A percentile compares a stretch with the other conserved stretches of the same genome.
Conservation (phyloP, 306 rosid species). For the Quercus glauca region DNA sequence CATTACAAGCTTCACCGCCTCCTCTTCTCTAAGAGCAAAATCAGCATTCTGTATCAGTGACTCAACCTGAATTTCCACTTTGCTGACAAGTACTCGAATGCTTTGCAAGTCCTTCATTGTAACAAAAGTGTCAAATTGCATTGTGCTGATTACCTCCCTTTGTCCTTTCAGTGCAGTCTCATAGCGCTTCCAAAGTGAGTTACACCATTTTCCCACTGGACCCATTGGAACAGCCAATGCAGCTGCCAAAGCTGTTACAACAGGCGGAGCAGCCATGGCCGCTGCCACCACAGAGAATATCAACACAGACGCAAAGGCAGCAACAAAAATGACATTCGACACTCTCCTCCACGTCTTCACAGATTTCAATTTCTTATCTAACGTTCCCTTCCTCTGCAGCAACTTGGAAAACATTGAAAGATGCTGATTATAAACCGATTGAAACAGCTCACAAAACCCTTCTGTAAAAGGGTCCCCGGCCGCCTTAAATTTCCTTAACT, state of each 20-base stretch:
- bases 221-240: slow-evolving; percentile 80
- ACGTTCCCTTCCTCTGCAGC: slow-evolving; percentile 53
- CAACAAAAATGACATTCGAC: slow-evolving; percentile 66
- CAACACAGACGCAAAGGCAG: slow-evolving; percentile 68
- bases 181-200: slow-evolving; percentile 58
- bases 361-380: slow-evolving; percentile 74
- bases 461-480: slow-evolving; percentile 76
- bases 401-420: slow-evolving; percentile 48
- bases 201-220: slow-evolving; percentile 89
- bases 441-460: slow-evolving; percentile 60
- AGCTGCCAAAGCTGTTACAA: slow-evolving; percentile 65
- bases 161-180: slow-evolving; percentile 50
- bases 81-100: slow-evolving; percentile 48
- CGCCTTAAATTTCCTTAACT: slow-evolving; percentile 57
- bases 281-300: slow-evolving; percentile 90
- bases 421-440: slow-evolving; percentile 52
- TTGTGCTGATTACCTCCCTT: slow-evolving; percentile 51
- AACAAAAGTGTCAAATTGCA: slow-evolving; percentile 48
- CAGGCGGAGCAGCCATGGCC: slow-evolving; percentile 77
- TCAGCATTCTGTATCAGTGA: slow-evolving; percentile 49
- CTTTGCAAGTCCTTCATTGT: slow-evolving; percentile 58
- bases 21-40: slow-evolving; percentile 73
- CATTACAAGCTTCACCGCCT: slow-evolving; percentile 59
- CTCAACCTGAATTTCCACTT: slow-evolving; percentile 47
- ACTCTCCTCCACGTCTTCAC: slow-evolving; percentile 63